Evolutionary conservation across 1,139 yeast species (phyloP).

Genomic region (Nakaseomyces glabratus): DNA sequence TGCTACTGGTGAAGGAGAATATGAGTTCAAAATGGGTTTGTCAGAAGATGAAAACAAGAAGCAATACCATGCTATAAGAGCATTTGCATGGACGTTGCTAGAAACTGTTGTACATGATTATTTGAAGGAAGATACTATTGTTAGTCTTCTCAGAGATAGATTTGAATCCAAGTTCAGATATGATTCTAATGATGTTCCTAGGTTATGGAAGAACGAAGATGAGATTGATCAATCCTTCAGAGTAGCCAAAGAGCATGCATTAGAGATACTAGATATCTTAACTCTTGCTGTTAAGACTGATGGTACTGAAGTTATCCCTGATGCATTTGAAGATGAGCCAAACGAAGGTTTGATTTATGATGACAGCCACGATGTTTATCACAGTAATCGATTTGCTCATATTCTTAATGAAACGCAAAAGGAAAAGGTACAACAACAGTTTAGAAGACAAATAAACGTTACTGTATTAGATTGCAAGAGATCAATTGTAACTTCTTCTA

Average conservation of each 20-base stretch:
- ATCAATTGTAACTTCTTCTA: conserved; percentile 56
- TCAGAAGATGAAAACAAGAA: conserved; percentile 35
- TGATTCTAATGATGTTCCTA: conserved; percentile 75
- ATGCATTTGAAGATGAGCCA: conserved; percentile 36
- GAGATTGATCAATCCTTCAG: conserved; percentile 65
- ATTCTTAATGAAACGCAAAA: conserved; percentile 53
- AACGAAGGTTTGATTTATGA: conserved; percentile 38
- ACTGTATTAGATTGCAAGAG: conserved; percentile 78
- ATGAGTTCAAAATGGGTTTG: conserved; percentile 63
- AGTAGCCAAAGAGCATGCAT: conserved; percentile 49
- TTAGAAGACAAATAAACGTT: conserved; percentile 72
- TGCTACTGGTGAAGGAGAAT: conserved; percentile 23
- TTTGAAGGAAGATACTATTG: conserved; percentile 49
- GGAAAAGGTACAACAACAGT: conserved; percentile 47
- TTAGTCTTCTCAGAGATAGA: conserved; percentile 50
- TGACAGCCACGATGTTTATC: conserved; percentile 32
- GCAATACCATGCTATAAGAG: conserved; percentile 39
- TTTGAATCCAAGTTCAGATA: conserved; percentile 81
- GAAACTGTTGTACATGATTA: conserved; percentile 51
- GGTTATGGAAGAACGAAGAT: conserved; percentile 63
- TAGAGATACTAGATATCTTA: conserved; percentile 50
- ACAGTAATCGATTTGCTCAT: conserved; percentile 40
- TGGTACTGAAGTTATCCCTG: conserved; percentile 50
- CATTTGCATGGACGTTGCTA: conserved; percentile 58
- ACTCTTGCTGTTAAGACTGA: conserved; percentile 47